Percentiles rank a stretch among this genome's conserved stretches.
Evolutionary conservation across 306 rosid species (phyloP).

Genomic region (Dicorynia guianensis): DNA sequence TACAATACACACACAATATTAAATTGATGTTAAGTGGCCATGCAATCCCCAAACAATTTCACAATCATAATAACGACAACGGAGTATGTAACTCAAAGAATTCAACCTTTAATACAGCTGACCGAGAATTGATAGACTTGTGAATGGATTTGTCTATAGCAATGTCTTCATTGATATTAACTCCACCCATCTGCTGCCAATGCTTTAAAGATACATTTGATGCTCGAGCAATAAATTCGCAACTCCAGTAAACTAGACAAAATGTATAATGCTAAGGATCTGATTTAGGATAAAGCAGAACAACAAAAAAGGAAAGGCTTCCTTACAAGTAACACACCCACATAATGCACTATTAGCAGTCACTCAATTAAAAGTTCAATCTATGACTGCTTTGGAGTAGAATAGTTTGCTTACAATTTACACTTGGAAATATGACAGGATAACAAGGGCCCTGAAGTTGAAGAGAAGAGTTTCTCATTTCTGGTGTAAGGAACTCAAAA

Average conservation of each 20-base stretch:
- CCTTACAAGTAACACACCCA: neutral
- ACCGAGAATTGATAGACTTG: conserved; percentile 81
- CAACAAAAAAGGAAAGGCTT: neutral
- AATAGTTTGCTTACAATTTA: conserved; percentile 68
- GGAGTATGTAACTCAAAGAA: conserved; percentile 18
- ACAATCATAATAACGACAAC: conserved; percentile 16
- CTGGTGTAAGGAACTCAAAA: conserved; percentile 88
- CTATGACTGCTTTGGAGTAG: conserved; percentile 15
- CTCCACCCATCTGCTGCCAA: conserved; percentile 97
- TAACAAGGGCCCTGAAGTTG: conserved; percentile 99
- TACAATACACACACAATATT: conserved; percentile 2
- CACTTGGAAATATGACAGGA: conserved; percentile 96
- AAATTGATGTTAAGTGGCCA: conserved; percentile 13
- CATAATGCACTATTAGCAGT: neutral
- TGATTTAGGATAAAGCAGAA: neutral
- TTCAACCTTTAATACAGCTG: conserved; percentile 88
- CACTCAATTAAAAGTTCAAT: conserved; percentile 22
- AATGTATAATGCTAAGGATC: conserved; percentile 13
- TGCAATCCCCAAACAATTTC: conserved; percentile 20
- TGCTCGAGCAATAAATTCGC: conserved; percentile 89
- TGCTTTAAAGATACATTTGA: conserved; percentile 84
- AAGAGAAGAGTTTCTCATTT: conserved; percentile 91
- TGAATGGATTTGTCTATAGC: conserved; percentile 87
- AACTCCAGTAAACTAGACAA: conserved; percentile 90
- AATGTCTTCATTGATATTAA: conserved; percentile 79